Evolutionary conservation across 257 asterid genomes (phyloP).

Genomic region (Pogostemon cablin): DNA sequence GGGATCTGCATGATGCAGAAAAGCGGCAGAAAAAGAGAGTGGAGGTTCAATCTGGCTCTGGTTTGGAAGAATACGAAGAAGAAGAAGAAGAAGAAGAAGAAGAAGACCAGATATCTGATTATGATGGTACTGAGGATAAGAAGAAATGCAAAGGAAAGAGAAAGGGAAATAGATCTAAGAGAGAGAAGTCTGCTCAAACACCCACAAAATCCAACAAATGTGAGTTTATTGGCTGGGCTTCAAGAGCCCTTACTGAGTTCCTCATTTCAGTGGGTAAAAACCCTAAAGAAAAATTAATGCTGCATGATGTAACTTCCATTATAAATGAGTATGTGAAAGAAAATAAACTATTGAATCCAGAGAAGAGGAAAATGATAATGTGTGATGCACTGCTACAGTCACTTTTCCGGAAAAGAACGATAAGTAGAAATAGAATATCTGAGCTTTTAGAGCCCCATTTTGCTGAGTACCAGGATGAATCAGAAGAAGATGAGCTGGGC

Average conservation of each 20-base stretch:
- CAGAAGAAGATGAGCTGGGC: slow-evolving; percentile 55
- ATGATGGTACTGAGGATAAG: neutral
- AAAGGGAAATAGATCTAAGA: neutral
- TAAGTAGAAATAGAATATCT: slow-evolving; percentile 45
- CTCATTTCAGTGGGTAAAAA: slow-evolving; percentile 65
- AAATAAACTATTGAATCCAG: slow-evolving; percentile 52
- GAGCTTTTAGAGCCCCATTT: slow-evolving; percentile 68
- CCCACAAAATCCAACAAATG: slow-evolving; percentile 44
- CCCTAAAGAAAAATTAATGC: slow-evolving; percentile 47
- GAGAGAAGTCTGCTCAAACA: slow-evolving; percentile 19
- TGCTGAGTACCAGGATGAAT: slow-evolving; percentile 51
- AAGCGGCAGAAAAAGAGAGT: neutral
- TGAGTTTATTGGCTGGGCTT: slow-evolving; percentile 79
- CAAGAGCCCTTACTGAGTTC: slow-evolving; percentile 66
- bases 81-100: slow-evolving; percentile 26
- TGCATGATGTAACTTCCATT: slow-evolving; percentile 55
- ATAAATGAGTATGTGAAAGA: slow-evolving; percentile 54
- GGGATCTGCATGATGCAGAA: neutral
- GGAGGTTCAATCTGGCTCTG: neutral
- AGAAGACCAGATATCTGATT: neutral
- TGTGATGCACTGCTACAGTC: slow-evolving; percentile 58
- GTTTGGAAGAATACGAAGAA: neutral
- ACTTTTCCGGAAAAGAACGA: slow-evolving; percentile 52
- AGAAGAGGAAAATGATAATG: slow-evolving; percentile 51
- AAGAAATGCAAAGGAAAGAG: neutral